Evolutionary conservation across 352 stramenopile genomes (phyloP).

Genomic region (Phytophthora sp.): DNA sequence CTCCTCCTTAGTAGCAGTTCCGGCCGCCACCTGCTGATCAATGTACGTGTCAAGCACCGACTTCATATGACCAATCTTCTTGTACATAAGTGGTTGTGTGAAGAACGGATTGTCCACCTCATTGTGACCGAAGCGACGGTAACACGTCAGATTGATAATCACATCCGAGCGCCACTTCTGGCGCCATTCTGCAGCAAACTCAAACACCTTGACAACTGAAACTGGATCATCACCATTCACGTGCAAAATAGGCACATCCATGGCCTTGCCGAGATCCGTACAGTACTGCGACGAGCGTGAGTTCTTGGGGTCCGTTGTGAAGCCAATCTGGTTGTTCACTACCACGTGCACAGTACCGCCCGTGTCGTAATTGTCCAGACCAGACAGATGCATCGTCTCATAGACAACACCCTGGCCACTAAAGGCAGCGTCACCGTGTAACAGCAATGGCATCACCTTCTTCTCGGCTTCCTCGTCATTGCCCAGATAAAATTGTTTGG

Average conservation of each 20-base stretch:
- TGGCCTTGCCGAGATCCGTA: constrained; percentile 96
- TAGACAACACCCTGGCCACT: constrained; percentile 97
- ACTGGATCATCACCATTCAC: constrained; percentile 97
- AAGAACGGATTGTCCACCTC: constrained; percentile 98
- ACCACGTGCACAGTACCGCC: constrained; percentile 98
- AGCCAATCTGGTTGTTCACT: constrained; percentile 97
- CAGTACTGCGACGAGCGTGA: constrained; percentile 95
- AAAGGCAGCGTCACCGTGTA: constrained; percentile 98
- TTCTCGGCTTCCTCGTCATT: constrained; percentile 87
- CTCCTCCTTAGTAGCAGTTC: constrained; percentile 81
- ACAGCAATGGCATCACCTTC: constrained; percentile 94
- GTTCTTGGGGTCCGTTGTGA: constrained; percentile 98
- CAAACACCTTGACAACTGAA: constrained; percentile 88
- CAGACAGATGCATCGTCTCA: constrained; percentile 97
- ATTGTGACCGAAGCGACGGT: constrained; percentile 98
- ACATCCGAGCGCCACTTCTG: constrained; percentile 90
- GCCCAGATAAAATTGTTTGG: constrained; percentile 97
- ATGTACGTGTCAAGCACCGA: constrained; percentile 92
- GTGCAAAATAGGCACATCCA: constrained; percentile 92
- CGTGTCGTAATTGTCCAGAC: constrained; percentile 94
- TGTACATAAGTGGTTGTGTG: constrained; percentile 98
- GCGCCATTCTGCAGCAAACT: constrained; percentile 87
- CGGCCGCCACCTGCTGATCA: constrained; percentile 54
- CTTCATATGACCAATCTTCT: constrained; percentile 93
- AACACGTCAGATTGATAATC: constrained; percentile 98